Percentiles rank a stretch among this genome's conserved stretches.
These are phyloP conservation scores for Neocucurbitaria cava DNA, from an alignment of 2,329 filamentous ascomycete species.

Conservation along the genomic window DNA sequence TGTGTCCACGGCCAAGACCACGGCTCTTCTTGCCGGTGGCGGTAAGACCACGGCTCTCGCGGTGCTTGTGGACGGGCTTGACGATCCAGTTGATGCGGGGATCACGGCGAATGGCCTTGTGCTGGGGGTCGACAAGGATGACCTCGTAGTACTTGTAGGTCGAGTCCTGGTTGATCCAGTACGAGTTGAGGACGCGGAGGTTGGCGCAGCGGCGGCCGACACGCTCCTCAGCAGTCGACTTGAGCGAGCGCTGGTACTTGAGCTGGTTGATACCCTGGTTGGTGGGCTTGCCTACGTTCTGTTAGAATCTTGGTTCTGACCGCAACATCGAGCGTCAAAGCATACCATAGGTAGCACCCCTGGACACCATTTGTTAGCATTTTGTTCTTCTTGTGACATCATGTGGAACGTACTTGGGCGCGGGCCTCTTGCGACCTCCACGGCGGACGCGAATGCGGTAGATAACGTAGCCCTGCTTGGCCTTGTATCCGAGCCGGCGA, in stretches of 20 bases:
- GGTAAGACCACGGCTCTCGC: conserved; percentile 95
- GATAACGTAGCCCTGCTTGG: conserved; percentile 99
- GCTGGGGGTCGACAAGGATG: conserved; percentile 99
- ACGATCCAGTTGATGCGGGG: conserved; percentile 99
- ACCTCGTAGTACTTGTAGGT: conserved; percentile 99
- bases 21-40: conserved; percentile 99
- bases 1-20: conserved; percentile 98
- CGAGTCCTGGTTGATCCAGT: conserved; percentile 99
- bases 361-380: conserved; percentile 38
- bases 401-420: conserved; percentile 66
- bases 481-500: conserved; percentile 99
- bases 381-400: neutral
- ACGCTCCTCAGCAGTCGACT: conserved; percentile 98
- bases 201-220: conserved; percentile 99
- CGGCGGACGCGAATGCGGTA: conserved; percentile 98
- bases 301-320: conserved; percentile 28
- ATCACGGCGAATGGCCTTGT: conserved; percentile 99
- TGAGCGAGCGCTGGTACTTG: conserved; percentile 99
- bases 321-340: conserved; percentile 21
- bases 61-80: conserved; percentile 99
- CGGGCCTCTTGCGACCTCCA: conserved; percentile 98
- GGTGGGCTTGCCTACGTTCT: conserved; percentile 89
- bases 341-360: conserved; percentile 97
- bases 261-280: conserved; percentile 99
- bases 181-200: conserved; percentile 99